Percentiles rank a stretch among this genome's conserved stretches.
phyloP scores from a whole-genome alignment of 257 asterid species.

The Datura wrightii region DNA sequence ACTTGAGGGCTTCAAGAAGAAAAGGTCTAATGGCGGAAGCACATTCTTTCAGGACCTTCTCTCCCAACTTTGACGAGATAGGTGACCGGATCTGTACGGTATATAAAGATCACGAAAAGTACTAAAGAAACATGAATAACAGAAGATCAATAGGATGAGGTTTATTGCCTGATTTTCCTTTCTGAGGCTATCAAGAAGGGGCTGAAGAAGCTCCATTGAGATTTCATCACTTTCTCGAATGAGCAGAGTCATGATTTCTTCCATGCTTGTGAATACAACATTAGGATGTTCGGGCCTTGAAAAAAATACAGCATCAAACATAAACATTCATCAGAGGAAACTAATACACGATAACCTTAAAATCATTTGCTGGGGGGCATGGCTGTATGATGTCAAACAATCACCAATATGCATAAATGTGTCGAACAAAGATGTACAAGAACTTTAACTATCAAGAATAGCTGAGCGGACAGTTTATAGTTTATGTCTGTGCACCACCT shows the following conservation, averaged over 20 bases:
- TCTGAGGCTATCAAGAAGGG: slow-evolving; percentile 46
- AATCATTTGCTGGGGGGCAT: neutral
- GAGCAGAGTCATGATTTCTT: slow-evolving; percentile 46
- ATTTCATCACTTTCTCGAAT: slow-evolving; percentile 48
- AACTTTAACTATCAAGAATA: neutral
- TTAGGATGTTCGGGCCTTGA: slow-evolving; percentile 43
- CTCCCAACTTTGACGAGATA: slow-evolving; percentile 44
- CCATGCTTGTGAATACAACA: slow-evolving; percentile 46
- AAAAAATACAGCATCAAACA: neutral
- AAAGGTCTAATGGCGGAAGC: slow-evolving; percentile 42
- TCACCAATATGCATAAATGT: slow-evolving; percentile 16
- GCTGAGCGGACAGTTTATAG: neutral
- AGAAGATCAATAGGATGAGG: slow-evolving; percentile 25
- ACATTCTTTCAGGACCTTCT: slow-evolving; percentile 42
- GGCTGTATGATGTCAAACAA: neutral
- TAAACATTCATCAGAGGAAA: neutral
- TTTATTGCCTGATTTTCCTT: slow-evolving; percentile 46
- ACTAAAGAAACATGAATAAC: slow-evolving; percentile 15
- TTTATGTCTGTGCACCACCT: neutral
- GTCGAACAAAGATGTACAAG: neutral
- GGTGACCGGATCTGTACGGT: slow-evolving; percentile 43
- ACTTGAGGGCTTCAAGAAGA: slow-evolving; percentile 42
- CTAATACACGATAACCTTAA: neutral
- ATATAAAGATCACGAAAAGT: neutral
- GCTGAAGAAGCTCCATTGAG: slow-evolving; percentile 41